phyloP scores from a whole-genome alignment of 148 eudicot species.

The Amaranthus hypochondriacus region DNA sequence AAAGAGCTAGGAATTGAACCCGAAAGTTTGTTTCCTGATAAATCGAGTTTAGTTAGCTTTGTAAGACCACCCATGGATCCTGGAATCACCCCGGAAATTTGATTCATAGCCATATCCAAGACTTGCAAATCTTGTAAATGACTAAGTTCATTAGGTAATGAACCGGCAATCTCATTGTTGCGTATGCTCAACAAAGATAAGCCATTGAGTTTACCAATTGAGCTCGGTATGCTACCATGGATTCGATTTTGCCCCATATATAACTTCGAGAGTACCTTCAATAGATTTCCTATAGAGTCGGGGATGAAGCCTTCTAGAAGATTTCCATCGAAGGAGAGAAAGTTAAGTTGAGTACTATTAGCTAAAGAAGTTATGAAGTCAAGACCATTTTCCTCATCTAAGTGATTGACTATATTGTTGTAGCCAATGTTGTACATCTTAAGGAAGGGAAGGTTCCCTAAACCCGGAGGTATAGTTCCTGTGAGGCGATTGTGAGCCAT shows the following conservation, averaged over 20 bases:
- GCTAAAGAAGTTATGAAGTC: constrained; percentile 31
- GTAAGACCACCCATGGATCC: constrained; percentile 7
- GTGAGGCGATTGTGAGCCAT: constrained; percentile 38
- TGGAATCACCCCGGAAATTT: constrained; percentile 24
- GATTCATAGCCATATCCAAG: constrained; percentile 34
- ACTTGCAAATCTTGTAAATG: constrained; percentile 23
- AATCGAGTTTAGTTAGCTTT: constrained; percentile 20
- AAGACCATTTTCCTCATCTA: constrained; percentile 29
- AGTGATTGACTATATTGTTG: constrained; percentile 31
- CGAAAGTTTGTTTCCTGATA: constrained; percentile 21
- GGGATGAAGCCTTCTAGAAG: constrained; percentile 42
- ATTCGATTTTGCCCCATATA: constrained; percentile 36
- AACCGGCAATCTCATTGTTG: constrained; percentile 15
- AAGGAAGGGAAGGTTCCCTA: constrained; percentile 44
- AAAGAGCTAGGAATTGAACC: constrained; percentile 37
- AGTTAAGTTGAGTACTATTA: constrained; percentile 37
- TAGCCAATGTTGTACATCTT: constrained; percentile 42
- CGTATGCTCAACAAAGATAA: constrained; percentile 21
- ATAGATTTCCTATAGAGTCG: constrained; percentile 43
- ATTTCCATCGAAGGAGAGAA: constrained; percentile 40
- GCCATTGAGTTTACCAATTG: constrained; percentile 23
- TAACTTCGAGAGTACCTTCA: constrained; percentile 32
- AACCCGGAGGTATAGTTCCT: constrained; percentile 47
- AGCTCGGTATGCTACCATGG: constrained; percentile 24
- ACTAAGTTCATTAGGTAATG: constrained; percentile 20